Conservation (phyloP, 148 eudicot species). For the Camellia lanceoleosa region DNA sequence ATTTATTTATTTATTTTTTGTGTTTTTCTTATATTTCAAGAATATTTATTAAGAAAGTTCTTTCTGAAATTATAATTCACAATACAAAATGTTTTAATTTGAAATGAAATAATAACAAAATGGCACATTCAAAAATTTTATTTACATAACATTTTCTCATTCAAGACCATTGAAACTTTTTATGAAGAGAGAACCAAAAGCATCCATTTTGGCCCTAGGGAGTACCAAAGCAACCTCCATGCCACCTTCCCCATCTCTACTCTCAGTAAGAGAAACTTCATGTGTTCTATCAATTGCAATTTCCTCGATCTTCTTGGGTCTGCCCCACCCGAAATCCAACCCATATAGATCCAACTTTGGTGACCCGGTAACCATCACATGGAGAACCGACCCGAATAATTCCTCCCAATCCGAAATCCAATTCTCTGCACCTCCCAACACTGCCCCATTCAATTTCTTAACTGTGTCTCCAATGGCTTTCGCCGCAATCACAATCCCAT, state of each 20-base stretch:
- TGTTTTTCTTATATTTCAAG: too few species aligned
- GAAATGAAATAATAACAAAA: too few species aligned
- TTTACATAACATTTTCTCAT: too few species aligned
- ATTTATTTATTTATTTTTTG: too few species aligned
- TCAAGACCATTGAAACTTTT: background rate
- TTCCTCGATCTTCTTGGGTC: constrained; percentile 41
- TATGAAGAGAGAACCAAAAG: constrained; percentile 12
- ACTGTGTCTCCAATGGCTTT: constrained; percentile 36
- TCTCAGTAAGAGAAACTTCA: constrained; percentile 37
- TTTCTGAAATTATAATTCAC: too few species aligned
- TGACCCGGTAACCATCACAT: constrained; percentile 51
- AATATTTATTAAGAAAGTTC: too few species aligned
- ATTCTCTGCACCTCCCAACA: constrained; percentile 29
- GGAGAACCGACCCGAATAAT: constrained; percentile 25
- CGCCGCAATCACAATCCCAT: constrained; percentile 47
- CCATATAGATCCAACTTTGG: constrained; percentile 47
- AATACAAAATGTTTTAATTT: too few species aligned
- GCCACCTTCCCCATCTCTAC: constrained; percentile 42
- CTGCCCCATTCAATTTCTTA: constrained; percentile 25
- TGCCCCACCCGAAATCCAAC: constrained; percentile 60
- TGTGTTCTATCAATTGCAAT: constrained; percentile 33
- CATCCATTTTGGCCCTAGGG: constrained; percentile 33
- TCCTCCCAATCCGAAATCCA: constrained; percentile 42
- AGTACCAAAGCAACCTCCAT: constrained; percentile 52
- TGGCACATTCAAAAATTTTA: too few species aligned